Evolutionary conservation across 257 asterid species (phyloP), one percentile per base, ranked within the genome.

Genomic region (Plantago major): DNA sequence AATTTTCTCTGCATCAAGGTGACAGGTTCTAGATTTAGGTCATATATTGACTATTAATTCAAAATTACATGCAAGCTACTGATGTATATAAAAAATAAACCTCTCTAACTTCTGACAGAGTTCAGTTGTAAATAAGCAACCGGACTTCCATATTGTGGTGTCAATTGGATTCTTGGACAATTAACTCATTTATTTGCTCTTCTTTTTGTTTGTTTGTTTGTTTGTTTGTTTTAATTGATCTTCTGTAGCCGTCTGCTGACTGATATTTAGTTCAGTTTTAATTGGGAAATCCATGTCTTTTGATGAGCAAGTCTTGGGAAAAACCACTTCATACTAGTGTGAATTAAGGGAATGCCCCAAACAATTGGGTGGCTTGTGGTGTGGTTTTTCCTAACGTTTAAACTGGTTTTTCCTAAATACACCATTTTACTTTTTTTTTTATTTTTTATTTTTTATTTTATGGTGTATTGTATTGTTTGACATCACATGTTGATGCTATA

Each of bases 51-150:
- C 40, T 38, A 10, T 42, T 17, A 4, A n/a, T 40, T 11, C 9
- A 9, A 12, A 61, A 55, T 58, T 52, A 38, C 22, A 12, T 55
- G 60, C 16, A 14, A 40, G 46, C 62, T 15, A 40, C 22, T 58
- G 54, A 10, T 52, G n/a, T 60, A 13, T 14, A 16, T 46, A 17
- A 44, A 52, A 42, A 52, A 42, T 16, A 43, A 13, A 50, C 30
- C 42, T 16, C 45, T 11, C 51, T 46, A 53, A 14, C 7, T 11
- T 44, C 33, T 52, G 58, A 63, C 42, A 52, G 38, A 10, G 49
- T 46, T 42, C 11, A 13, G 62, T 33, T 46, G 13, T 13, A 52
- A 44, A 12, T 30, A 45, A 28, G 42, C 30, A 17, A 16, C 11
- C 9, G 16, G 47, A 15, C 44, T 69, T 55, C 38, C 38, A 13